Evolutionary conservation across 257 asterid genomes (phyloP).

Genomic region (Nicotiana tomentosiformis): DNA sequence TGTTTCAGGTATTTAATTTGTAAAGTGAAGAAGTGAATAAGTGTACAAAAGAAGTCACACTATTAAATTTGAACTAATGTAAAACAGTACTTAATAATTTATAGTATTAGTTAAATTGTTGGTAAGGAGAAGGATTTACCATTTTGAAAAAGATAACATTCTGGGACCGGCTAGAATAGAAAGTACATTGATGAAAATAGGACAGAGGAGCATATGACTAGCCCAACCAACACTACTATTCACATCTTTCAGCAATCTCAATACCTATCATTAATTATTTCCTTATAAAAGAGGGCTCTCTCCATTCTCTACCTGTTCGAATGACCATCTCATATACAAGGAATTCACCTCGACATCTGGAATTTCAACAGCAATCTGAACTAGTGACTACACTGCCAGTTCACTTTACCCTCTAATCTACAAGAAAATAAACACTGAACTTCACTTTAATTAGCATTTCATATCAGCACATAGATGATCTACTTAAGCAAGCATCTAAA

Average conservation of each 20-base stretch:
- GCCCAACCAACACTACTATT: background rate
- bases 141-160: background rate
- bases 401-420: background rate
- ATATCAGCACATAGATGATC: background rate
- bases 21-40: background rate
- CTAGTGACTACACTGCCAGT: background rate
- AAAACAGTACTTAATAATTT: background rate
- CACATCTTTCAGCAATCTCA: background rate
- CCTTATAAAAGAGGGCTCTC: background rate
- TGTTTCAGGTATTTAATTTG: background rate
- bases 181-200: background rate
- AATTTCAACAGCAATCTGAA: background rate
- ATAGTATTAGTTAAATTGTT: background rate
- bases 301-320: background rate
- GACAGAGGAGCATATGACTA: background rate
- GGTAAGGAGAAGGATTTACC: background rate
- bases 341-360: background rate
- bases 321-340: background rate
- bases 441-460: background rate
- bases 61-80: background rate
- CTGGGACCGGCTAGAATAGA: background rate
- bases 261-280: too few species aligned
- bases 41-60: background rate
- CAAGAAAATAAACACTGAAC: background rate
- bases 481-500: background rate